Base-by-base conservation (phyloP, 306 rosid species). In the Myrica gale region DNA sequence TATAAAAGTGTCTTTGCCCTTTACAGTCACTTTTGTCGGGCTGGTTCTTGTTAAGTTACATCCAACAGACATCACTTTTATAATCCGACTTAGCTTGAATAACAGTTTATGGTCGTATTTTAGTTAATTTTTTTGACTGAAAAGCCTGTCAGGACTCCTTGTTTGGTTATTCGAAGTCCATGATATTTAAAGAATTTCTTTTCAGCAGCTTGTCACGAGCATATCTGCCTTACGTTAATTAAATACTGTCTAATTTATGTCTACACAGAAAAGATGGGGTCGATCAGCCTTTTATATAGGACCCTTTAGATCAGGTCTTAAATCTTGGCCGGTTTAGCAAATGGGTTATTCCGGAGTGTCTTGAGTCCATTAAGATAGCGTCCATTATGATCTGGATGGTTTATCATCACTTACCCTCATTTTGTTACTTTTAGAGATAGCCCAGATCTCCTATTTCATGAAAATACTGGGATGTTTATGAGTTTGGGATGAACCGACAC, bases 1-100 rank as follows among this genome's bases (percentile, higher is more conserved):
- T 41, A 42, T 3, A 41, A 42, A 65, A 68, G 73, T 26, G 41
- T 41, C 60, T 32, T 32, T 46, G 19, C 63, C 63, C 62, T 41
- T 74, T 83, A n/a, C 3, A 37, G 62, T 17, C 50, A 13, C 81
- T 76, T 72, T 57, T 83, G 63, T 76, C 52, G 23, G 54, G 17
- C 43, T 32, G 21, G 75, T 68, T 44, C 76, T 19, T 15, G 72
- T 57, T 3, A 69, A 43, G 42, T 52, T 19, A 62, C 48, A 37
- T 74, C n/a, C 68, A 56, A 47, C 20, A 20, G 48, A 47, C 70
- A 56, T 66, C 58, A 37, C 63, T 48, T 41, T 37, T 43, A 48
- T 45, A 48, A 55, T 23, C 51, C 16, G 42, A 1, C 62, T 4
- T 51, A 51, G 69, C 3, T 65, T 50, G 4, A 60, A 10, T 70